A percentile compares a stretch with the other conserved stretches of the same genome.
These are phyloP conservation scores for Chloranthus sessilifolius DNA, from an alignment of 164 flowering plant genomes.

Conservation along the genomic window DNA sequence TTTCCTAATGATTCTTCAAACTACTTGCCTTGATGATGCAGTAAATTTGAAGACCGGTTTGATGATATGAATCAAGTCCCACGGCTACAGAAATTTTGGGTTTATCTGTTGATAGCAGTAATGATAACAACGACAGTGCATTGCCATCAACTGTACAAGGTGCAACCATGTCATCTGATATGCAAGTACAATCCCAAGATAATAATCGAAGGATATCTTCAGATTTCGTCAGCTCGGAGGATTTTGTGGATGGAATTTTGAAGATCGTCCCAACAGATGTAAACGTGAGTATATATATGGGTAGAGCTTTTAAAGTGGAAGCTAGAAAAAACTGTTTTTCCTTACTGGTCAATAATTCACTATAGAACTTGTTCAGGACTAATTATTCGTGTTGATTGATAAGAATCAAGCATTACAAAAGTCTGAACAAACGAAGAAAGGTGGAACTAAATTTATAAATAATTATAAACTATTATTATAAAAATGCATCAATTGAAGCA, in stretches of 20 bases:
- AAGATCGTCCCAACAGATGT: conserved; percentile 40
- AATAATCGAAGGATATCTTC: conserved; percentile 11
- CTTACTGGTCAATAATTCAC: no score
- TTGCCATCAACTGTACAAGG: conserved; percentile 6
- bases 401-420: no score
- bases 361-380: no score
- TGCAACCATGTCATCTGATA: conserved; percentile 6
- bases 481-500: no score
- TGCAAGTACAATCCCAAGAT: conserved; percentile 13
- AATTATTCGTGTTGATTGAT: no score
- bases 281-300: conserved; percentile 41
- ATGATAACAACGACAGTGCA: conserved; percentile 10
- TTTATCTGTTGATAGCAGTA: conserved; percentile 13
- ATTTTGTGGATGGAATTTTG: conserved; percentile 28
- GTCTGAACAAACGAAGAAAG: no score
- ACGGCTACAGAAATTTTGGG: conserved; percentile 14
- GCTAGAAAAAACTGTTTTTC: no score
- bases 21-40: conserved; percentile 13
- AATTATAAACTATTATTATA: no score
- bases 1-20: conserved; percentile 4
- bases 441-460: no score
- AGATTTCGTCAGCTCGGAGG: conserved; percentile 9
- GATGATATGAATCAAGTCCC: conserved; percentile 17
- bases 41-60: conserved; percentile 24
- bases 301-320: no score